Evolutionary conservation across 164 flowering plant species (phyloP).

Genomic region (Magnolia changhungtana): DNA sequence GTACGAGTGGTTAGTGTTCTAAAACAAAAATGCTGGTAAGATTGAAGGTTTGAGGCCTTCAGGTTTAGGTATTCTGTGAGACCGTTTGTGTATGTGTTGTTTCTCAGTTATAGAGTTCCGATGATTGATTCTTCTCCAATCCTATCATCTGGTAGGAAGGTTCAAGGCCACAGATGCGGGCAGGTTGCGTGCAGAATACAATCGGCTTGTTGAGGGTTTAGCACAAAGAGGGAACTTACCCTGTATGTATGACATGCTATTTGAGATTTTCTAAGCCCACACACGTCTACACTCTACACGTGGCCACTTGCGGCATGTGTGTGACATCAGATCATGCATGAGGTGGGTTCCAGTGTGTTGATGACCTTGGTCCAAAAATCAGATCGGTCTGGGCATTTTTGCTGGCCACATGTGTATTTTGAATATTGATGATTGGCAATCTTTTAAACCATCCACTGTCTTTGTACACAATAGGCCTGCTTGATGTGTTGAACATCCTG

Average conservation of each 20-base stretch:
- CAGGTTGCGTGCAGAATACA: slow-evolving; percentile 88
- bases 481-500: background rate
- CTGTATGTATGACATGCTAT: slow-evolving; percentile 38
- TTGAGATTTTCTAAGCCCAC: background rate
- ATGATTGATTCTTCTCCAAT: slow-evolving; percentile 7
- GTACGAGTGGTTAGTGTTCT: no score
- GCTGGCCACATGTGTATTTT: background rate
- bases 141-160: slow-evolving; percentile 89
- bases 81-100: slow-evolving; percentile 1
- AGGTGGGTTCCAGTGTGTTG: background rate
- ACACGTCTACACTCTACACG: background rate
- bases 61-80: background rate
- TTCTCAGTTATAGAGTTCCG: background rate
- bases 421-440: background rate
- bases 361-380: background rate
- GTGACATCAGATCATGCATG: background rate
- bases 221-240: slow-evolving; percentile 86
- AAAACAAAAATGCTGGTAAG: background rate
- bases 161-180: slow-evolving; percentile 97
- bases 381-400: background rate
- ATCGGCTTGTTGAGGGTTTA: slow-evolving; percentile 92
- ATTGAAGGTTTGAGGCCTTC: background rate
- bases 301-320: no score
- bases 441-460: background rate
- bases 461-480: background rate